Evolutionary conservation across 2,329 filamentous ascomycete genomes (phyloP), one percentile per base, ranked within the genome.

Genomic region (Aspergillus sergii): DNA sequence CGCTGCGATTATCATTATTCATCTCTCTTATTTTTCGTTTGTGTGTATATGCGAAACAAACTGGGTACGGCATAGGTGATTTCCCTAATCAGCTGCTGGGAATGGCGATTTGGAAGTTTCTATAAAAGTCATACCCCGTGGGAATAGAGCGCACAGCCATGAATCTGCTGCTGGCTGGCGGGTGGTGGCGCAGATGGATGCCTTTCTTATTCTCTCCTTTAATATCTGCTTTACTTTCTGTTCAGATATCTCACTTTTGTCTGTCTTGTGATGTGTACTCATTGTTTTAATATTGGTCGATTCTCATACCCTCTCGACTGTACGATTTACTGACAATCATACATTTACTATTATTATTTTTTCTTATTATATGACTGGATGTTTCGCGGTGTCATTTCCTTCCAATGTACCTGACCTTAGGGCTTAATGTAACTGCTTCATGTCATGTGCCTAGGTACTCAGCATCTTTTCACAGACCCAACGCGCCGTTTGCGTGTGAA

Each of bases 401-500:
- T 48, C 16, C 46, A 4, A 23, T 34, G 3, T 51, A 21, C 30
- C 21, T 19, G 21, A 32, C 48, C 30, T 16, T 51, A 28, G 23
- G 45, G 45, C 57, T 58, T 41, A 16, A 19, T 55, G 9, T 41
- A 55, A 21, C 8, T 7, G n/a, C 10, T 21, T 10, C n/a, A 26
- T 41, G 14, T 23, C 21, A 30, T 55, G 34, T 55, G 51, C 51
- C 21, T 11, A 32, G 28, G 54, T 36, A 21, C 71, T 70, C 46
- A 82, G 64, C 64, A 81, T 76, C 67, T 79, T 65, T 60, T 72
- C 68, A 64, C 78, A 80, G 32, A 81, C 79, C 80, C 80, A 82
- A 62, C 75, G 72, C 23, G 79, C 78, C n/a, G 80, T 82, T 62
- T 69, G 68, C 0, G 79, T 80, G 64, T 82, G 80, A 23, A 81